phyloP scores from a whole-genome alignment of 306 rosid species.

The Vigna mungo region DNA sequence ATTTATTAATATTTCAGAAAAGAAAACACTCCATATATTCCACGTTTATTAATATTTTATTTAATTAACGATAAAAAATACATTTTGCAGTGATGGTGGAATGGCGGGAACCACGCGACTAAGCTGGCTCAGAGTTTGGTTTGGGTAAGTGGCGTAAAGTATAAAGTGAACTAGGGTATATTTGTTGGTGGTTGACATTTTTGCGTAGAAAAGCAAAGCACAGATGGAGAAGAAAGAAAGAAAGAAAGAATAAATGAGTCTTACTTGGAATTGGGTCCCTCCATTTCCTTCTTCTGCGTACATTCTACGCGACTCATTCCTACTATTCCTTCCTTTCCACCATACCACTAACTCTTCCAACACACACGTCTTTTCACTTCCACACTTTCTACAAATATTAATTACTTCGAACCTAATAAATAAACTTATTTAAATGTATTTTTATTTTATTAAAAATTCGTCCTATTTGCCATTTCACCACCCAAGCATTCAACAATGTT shows the following conservation, averaged over 20 bases:
- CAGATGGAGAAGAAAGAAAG: no score
- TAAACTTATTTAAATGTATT: no score
- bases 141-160: neutral
- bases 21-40: no score
- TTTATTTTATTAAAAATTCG: no score
- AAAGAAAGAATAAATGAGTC: neutral
- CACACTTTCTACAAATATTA: neutral
- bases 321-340: conserved; percentile 16
- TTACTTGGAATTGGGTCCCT: conserved; percentile 39
- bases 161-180: neutral
- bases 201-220: neutral
- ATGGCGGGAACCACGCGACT: neutral
- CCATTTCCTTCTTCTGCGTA: conserved; percentile 38
- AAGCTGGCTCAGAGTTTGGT: conserved; percentile 4
- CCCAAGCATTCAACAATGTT: no score
- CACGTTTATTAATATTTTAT: no score
- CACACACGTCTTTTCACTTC: neutral
- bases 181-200: conserved; percentile 30
- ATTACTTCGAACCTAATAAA: neutral
- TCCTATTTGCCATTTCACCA: no score
- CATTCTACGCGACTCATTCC: conserved; percentile 43
- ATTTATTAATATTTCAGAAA: no score
- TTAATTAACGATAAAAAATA: no score
- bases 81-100: no score
- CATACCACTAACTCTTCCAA: neutral